Evolutionary conservation across 805 yeast genomes (phyloP).

Genomic region (Starmerella geochares): DNA sequence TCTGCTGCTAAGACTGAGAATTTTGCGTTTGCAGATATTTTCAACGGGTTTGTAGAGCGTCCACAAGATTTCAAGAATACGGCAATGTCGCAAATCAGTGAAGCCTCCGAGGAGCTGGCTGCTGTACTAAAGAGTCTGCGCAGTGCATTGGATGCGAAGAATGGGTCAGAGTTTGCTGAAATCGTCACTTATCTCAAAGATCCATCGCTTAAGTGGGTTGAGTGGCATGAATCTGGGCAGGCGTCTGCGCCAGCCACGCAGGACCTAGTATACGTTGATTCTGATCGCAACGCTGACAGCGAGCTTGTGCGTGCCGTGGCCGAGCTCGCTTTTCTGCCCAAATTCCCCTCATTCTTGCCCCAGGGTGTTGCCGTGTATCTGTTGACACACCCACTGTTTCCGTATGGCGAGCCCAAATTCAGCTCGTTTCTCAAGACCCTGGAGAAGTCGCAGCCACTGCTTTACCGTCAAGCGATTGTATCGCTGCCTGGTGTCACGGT

Average conservation of each 20-base stretch:
- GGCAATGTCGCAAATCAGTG: slow-evolving; percentile 34
- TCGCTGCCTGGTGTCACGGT: slow-evolving; percentile 64
- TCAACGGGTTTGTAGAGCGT: slow-evolving; percentile 31
- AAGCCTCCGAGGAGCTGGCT: slow-evolving; percentile 31
- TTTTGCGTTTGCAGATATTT: slow-evolving; percentile 30
- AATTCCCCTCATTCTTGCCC: slow-evolving; percentile 33
- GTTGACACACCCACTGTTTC: slow-evolving; percentile 80
- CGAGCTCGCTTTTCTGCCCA: slow-evolving; percentile 35
- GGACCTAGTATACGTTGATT: slow-evolving; percentile 48
- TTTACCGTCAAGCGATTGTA: slow-evolving; percentile 71
- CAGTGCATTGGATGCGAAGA: slow-evolving; percentile 34
- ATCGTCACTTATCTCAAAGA: slow-evolving; percentile 21
- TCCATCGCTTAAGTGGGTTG: slow-evolving; percentile 14
- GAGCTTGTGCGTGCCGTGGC: slow-evolving; percentile 42
- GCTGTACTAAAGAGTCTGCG: slow-evolving; percentile 37
- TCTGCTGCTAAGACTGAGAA: slow-evolving; percentile 9
- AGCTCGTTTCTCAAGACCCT: slow-evolving; percentile 42
- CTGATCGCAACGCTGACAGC: slow-evolving; percentile 56
- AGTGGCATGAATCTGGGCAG: slow-evolving; percentile 9
- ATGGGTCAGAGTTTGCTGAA: slow-evolving; percentile 21
- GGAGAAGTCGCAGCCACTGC: slow-evolving; percentile 43
- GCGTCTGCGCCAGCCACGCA: slow-evolving; percentile 28
- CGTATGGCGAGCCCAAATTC: slow-evolving; percentile 41
- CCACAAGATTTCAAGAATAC: slow-evolving; percentile 6
- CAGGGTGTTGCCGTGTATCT: slow-evolving; percentile 57